Conservation (phyloP, 148 eudicot species). For the Rhododendron kiyosumense region DNA sequence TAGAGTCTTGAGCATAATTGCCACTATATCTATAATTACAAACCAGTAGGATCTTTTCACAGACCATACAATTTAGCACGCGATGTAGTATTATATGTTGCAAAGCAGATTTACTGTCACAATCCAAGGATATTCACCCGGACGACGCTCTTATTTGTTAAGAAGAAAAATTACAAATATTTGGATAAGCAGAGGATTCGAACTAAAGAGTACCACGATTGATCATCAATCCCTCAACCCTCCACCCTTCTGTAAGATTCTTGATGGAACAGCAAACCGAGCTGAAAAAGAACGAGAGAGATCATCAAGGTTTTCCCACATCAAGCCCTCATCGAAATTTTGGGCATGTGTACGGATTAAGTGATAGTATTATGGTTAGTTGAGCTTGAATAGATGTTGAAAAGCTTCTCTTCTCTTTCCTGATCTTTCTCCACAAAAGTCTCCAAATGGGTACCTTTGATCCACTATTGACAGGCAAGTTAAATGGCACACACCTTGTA, state of each 20-base stretch:
- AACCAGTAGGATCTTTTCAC: no score
- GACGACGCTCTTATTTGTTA: no score
- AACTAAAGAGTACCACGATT: background rate
- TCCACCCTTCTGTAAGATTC: conserved; percentile 16
- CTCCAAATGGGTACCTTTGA: conserved; percentile 25
- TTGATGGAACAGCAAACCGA: conserved; percentile 50
- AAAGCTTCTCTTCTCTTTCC: conserved; percentile 37
- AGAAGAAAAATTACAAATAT: no score
- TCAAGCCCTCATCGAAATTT: conserved; percentile 45
- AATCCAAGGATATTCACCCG: no score
- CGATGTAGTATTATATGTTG: no score
- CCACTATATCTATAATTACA: no score
- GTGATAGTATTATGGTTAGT: conserved; percentile 21
- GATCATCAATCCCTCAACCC: background rate
- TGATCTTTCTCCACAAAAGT: conserved; percentile 45
- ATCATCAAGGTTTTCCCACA: conserved; percentile 33
- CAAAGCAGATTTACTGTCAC: no score
- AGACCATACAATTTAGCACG: no score
- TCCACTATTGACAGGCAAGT: no score
- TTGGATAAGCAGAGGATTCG: no score
- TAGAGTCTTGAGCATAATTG: no score
- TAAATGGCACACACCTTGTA: no score
- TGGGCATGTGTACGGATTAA: conserved; percentile 42
- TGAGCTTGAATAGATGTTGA: conserved; percentile 7
- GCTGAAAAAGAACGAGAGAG: conserved; percentile 55